phyloP scores from a whole-genome alignment of 352 stramenopile genomes.

The Blastocystis sp. region DNA sequence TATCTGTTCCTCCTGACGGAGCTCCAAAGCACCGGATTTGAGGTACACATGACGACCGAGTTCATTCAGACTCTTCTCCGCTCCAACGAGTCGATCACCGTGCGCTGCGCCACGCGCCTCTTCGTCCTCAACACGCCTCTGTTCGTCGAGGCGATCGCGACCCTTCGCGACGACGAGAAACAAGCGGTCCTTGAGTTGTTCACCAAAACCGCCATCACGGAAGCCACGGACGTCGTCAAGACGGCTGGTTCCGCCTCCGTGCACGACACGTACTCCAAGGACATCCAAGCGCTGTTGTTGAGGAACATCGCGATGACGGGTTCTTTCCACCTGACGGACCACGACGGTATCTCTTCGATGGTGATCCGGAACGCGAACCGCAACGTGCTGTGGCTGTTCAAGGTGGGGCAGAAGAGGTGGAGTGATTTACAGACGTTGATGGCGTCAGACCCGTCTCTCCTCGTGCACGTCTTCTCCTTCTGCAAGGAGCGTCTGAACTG shows the following conservation, averaged over 20 bases:
- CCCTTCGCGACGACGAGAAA: not conserved
- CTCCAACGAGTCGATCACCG: not conserved
- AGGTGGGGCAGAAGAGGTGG: not conserved
- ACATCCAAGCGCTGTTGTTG: not conserved
- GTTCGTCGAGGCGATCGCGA: not conserved
- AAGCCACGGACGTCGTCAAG: not conserved
- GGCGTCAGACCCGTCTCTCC: not conserved
- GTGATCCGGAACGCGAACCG: not conserved
- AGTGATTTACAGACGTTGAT: not conserved
- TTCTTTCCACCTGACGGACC: not conserved
- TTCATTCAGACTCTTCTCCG: not conserved
- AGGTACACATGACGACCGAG: not conserved
- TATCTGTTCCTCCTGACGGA: slow-evolving; percentile 21
- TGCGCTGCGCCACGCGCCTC: not conserved
- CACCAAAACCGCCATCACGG: not conserved
- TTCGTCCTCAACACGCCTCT: slow-evolving; percentile 2
- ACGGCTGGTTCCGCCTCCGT: not conserved
- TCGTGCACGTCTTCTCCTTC: not conserved
- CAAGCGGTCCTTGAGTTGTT: not conserved
- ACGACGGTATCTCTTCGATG: not conserved
- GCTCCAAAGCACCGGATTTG: not conserved
- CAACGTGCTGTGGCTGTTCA: not conserved
- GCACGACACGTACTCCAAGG: not conserved
- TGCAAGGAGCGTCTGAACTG: not conserved
- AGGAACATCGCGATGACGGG: not conserved